phyloP scores from a whole-genome alignment of 768 basidiomycete genomes.

The Xanthoconium purpureum region DNA sequence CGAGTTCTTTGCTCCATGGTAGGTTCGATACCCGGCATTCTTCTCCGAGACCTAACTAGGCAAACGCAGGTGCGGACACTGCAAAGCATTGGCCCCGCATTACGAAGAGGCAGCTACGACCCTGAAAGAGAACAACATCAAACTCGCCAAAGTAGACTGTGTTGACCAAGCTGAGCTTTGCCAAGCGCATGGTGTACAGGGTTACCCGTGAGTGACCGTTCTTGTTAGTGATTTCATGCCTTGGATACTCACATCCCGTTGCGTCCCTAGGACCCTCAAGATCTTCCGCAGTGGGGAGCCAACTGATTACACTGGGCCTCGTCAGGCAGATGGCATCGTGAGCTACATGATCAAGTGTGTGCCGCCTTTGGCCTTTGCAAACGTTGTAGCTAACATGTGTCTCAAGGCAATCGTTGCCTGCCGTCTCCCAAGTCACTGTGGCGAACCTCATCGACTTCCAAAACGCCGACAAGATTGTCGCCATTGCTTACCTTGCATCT shows the following conservation, averaged over 20 bases:
- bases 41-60: not conserved
- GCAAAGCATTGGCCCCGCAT: slow-evolving; percentile 91
- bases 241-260: not conserved
- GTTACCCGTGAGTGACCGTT: slow-evolving; percentile 76
- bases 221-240: not conserved
- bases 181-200: slow-evolving; percentile 80
- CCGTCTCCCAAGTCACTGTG: slow-evolving; percentile 77
- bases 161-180: slow-evolving; percentile 93
- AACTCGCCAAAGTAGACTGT: slow-evolving; percentile 95
- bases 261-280: slow-evolving; percentile 63
- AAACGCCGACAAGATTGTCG: slow-evolving; percentile 85
- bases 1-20: slow-evolving; percentile 95
- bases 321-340: slow-evolving; percentile 94
- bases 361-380: not conserved
- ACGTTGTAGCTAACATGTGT: slow-evolving; percentile 8
- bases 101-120: slow-evolving; percentile 92
- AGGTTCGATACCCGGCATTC: not conserved
- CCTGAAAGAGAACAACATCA: slow-evolving; percentile 87
- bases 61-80: slow-evolving; percentile 82
- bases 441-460: slow-evolving; percentile 83
- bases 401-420: slow-evolving; percentile 84
- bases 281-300: slow-evolving; percentile 85
- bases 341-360: slow-evolving; percentile 94
- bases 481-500: slow-evolving; percentile 79
- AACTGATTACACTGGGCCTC: slow-evolving; percentile 80